Base-by-base conservation (phyloP, 495 filamentous ascomycete genomes). In the Penicillium pulvis region DNA sequence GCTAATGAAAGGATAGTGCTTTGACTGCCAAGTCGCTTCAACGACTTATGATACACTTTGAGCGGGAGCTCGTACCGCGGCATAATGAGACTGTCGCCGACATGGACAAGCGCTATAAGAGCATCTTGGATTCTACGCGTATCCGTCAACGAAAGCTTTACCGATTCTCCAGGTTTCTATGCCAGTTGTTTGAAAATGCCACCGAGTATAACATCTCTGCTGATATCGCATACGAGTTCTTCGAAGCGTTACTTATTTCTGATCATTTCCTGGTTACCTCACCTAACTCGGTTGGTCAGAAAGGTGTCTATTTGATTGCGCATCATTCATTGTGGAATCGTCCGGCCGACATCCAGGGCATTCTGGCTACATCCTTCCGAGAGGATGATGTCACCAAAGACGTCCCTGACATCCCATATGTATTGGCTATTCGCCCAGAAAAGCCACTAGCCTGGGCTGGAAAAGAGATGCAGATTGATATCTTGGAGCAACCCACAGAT, bases 101-200 rank as follows among this genome's bases (percentile, higher is more conserved):
- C 53, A 96, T 97, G 86, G 94, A 93, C 64, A 98, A 92, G 76
- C 85, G 94, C 24, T 98, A 97, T 79, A 98, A 95, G 75, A 90
- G 91, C 62, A 90, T 90, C 57, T 73, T 98, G 7, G 94, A 98
- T 72, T 97, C 94, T 2, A 95, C 97, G 12, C 90, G 94, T 46
- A 93, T 97, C 54, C 85, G 94, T 23, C 95, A 98, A 70, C 81
- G 95, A 62, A 98, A 90, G 66, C 76, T 91, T 17, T 90, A 90
- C 57, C 86, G 88, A 45, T 97, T 96, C 70, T 92, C 90, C 7
- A 82, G 91, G 61, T 89, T 96, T 66, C 78, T 98, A 39, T 91
- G 89, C 58, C 88, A 96, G 62, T 83, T 93, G 36, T 98, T 98
- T 61, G 94, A 98, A 69, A 98, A 98, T 68, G 89, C 91, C 11